Base-by-base conservation (phyloP, 2,329 filamentous ascomycete species). In the Pseudogymnoascus sp. region DNA sequence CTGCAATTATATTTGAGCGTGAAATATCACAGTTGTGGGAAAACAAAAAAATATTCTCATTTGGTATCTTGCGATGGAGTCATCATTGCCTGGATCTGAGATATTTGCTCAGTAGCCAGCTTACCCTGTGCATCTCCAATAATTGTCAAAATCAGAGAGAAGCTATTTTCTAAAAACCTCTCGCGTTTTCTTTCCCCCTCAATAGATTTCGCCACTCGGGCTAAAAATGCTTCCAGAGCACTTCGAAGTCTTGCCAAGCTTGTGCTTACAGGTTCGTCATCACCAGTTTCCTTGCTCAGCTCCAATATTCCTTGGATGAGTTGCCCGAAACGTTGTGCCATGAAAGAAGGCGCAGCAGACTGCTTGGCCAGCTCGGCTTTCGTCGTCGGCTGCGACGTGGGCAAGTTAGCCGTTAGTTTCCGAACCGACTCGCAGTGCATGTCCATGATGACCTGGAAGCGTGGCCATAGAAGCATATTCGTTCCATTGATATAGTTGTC, bases 271-370 rank as follows among this genome's bases (percentile, higher is more conserved):
- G 95, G 95, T 74, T 99, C 95, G 68, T 97, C 93, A 68, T 97
- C 95, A 1, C 92, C 92, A 0, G 91, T 91, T 68, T 97, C 93
- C n/a, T 86, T 86, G 71, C 91, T 96, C 45, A 99, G 81, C 0
- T 85, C 80, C 31, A 97, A 77, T 31, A 97, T 88, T 2, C 91
- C 91, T 66, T 96, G 90, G 59, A 96, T 76, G 59, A 99, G 86
- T 76, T 97, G 93, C 0, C 91, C 95, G 71, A 97, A 97, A n/a
- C 92, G 86, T 74, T 99, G 95, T 0, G 95, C 97, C 16, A 96
- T 82, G 60, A 93, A 87, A 70, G 97, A 95, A 0, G 95, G 95
- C 1, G 95, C 95, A 0, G 89, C 88, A 1, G 88, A 91, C 62
- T 88, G 81, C 68, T 81, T 85, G 16, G 81, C 79, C 63, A 81